Evolutionary conservation across 1,139 yeast species (phyloP), one percentile per base, ranked within the genome.

Genomic region (Pichia sp.): DNA sequence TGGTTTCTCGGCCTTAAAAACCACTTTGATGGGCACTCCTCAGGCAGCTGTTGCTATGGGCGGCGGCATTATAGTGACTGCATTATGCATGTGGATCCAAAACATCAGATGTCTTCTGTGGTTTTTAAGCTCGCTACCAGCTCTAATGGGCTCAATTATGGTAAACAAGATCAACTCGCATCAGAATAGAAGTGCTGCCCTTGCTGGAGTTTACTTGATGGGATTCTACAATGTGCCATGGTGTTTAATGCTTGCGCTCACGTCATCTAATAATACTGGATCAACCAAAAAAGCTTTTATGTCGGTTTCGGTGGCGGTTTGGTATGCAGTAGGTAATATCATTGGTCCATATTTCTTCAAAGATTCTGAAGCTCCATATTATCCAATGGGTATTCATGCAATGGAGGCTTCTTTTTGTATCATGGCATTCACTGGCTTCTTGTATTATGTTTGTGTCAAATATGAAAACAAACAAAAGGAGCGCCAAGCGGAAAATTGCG

Each of bases 1-100:
- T 38, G 50, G 50, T 11, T 47, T 36, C 15, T 47, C 50, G 38
- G 50, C 50, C n/a, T 40, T 47, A 26, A 47, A 47, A 38, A 47
- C 50, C 4, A 47, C 50, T 10, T 31, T 47, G n/a, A 47, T 47
- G 50, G 50, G 34, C n/a, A 23, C 42, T 8, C 50, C 50, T 29
- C 50, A 47, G 19, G 42, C 50, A 6, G 50, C 50, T 8, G 50
- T 47, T 38, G 50, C 50, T 5, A 13, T 34, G 29, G 50, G n/a
- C 7, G 50, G 42, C 40, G 42, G 50, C 40, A 47, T 47, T 8
- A 36, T 47, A 26, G 32, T 32, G 13, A 47, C 50, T 11, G 50
- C 42, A 8, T n/a, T 47, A 19, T 47, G 50, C 30, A 47, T 47
- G 50, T 47, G 44, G 5, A 38, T 47, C 40, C 36, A 47, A 11